Base-by-base conservation (phyloP, 805 yeast species). In the Schizosaccharomyces japonicus region DNA sequence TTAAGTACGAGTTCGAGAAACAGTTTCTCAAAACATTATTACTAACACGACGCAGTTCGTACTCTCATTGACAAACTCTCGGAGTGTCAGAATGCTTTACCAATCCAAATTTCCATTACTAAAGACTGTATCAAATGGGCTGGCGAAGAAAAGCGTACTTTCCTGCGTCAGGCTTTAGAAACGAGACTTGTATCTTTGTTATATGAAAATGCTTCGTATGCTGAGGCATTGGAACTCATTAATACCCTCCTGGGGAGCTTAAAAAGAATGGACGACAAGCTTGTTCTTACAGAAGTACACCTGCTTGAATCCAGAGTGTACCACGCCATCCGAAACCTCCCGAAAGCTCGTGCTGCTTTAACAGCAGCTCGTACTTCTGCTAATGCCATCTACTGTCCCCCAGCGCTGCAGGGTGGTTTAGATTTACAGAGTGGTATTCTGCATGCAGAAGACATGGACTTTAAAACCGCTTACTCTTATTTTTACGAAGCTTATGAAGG, bases 321-420 rank as follows among this genome's bases (percentile, higher is more conserved):
- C 61, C 94, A 85, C 61, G 84, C 93, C 26, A 68, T 90, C 56
- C 74, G 95, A 60, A 90, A 90, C 61, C 71, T 81, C 56, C 80
- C 95, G 4, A 90, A 87, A 64, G 73, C 94, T 4, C 75, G 81
- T 56, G 95, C 96, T 5, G 77, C 95, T 2, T 69, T 90, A 56
- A 84, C 96, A 1, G 77, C 93, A 44, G 95, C 98, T 1, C 74
- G 96, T 62, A 90, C 98, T 0, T 79, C 93, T 2, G 98, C 98
- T n/a, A 92, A 90, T 61, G 73, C 95, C 21, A 82, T 90, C 47
- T 92, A 85, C 66, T 81, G 94, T 36, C 94, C 96, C 7, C 80
- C 95, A n/a, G 67, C 76, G 47, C 71, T 79, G 55, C 94, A 90
- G 64, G 96, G 96, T 1, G 94, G 84, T 59, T 71, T 90, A 49